Base-by-base conservation (phyloP, 257 asterid species). In the Ehretia macrophylla region DNA sequence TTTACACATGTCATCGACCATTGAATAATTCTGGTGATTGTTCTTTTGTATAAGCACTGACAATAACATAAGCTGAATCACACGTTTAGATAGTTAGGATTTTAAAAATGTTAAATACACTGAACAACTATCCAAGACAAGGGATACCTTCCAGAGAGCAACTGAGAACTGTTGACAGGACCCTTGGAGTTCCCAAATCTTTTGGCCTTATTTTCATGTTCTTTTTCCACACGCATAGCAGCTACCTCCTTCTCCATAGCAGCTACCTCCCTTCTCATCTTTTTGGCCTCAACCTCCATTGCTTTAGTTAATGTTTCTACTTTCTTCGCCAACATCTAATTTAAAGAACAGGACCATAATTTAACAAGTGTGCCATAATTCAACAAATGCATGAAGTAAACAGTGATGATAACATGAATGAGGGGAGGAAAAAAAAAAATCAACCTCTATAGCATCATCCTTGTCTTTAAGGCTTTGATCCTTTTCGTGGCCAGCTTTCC, bases 221-320 rank as follows among this genome's bases (percentile, higher is more conserved):
- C 96, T 73, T 92, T 92, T 17, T 84, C 87, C 61, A 79, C 88
- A 39, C 97, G 95, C 93, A 92, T 88, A 60, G 97, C 95, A 68
- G 94, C 82, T 64, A 92, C 99, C 81, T 92, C 99, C 80, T 92
- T 88, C 87, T 92, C 99, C 97, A 92, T 88, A n/a, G 89, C 93
- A 75, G 98, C 91, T 42, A 92, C 98, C 72, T 92, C 98, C 62
- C 98, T 79, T 71, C 98, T 85, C 98, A 92, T 88, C 83, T 88
- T 92, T 68, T 86, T 92, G 57, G 99, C 99, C 74, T 92, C 99
- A 59, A 88, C 95, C 69, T 92, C 99, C 99, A 92, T 88, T 39
- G 99, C 99, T 68, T 86, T 88, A 40, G 99, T 81, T 81, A 88
- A 68, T 62, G 99, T 92, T 59, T 88, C 99, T 21, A 92, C 99